Evolutionary conservation across 2,329 filamentous ascomycete genomes (phyloP).

Genomic region (Curvularia sp.): DNA sequence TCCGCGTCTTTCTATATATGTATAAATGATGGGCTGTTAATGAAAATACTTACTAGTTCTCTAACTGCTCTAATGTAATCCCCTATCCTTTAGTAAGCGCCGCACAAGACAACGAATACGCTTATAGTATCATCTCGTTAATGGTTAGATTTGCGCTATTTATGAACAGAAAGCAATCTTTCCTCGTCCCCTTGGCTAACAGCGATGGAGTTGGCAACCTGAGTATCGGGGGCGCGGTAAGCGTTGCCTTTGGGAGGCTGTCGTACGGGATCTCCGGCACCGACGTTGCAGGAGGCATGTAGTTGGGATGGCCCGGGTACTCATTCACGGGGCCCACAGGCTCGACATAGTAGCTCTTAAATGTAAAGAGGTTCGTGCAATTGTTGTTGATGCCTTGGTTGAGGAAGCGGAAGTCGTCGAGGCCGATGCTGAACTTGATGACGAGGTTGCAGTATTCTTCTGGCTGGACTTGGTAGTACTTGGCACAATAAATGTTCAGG

Average conservation of each 20-base stretch:
- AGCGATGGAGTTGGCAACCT: neutral
- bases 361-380: slow-evolving; percentile 10
- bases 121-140: neutral
- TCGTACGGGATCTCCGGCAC: slow-evolving; percentile 5
- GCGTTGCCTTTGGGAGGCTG: slow-evolving; percentile 4
- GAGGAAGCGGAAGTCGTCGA: slow-evolving; percentile 14
- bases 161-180: slow-evolving; percentile 2
- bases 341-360: slow-evolving; percentile 14
- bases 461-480: neutral
- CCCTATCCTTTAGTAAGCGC: slow-evolving; percentile 10
- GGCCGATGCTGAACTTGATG: slow-evolving; percentile 4
- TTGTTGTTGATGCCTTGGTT: slow-evolving; percentile 13
- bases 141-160: neutral
- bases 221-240: neutral
- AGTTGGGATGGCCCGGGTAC: slow-evolving; percentile 10
- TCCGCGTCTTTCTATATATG: neutral
- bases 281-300: slow-evolving; percentile 4
- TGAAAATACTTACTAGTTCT: slow-evolving; percentile 12
- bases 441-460: slow-evolving; percentile 11
- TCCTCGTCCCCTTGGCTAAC: neutral
- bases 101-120: neutral
- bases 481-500: neutral
- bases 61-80: slow-evolving; percentile 13
- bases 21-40: neutral
- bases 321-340: slow-evolving; percentile 6